Conservation (phyloP, 106 monocot species). For the Chionographis japonica region DNA sequence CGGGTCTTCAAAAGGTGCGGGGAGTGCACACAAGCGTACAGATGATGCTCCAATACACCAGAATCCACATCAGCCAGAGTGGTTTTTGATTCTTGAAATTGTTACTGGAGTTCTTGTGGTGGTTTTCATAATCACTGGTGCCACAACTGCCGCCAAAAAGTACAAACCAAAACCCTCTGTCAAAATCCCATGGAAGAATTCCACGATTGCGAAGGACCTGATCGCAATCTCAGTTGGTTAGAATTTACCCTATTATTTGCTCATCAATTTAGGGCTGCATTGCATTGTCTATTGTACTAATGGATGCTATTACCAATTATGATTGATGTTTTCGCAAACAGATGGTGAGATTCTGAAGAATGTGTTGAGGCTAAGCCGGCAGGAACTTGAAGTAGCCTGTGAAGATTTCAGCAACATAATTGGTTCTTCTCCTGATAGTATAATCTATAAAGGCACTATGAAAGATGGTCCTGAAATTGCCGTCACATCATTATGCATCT, state of each 20-base stretch:
- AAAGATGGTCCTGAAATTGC: constrained; percentile 86
- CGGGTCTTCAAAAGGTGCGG: constrained; percentile 15
- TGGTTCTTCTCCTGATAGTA: constrained; percentile 62
- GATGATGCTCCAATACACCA: constrained; percentile 17
- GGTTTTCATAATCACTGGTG: constrained; percentile 35
- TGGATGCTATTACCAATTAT: not conserved
- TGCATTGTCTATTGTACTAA: not conserved
- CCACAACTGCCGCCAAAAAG: constrained; percentile 28
- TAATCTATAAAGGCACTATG: constrained; percentile 87
- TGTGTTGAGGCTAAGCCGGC: constrained; percentile 52
- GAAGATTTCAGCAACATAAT: constrained; percentile 99
- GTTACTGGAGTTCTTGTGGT: constrained; percentile 44
- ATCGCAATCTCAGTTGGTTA: constrained; percentile 52
- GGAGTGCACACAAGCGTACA: constrained; percentile 13
- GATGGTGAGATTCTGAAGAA: constrained; percentile 71
- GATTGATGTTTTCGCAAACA: constrained; percentile 10
- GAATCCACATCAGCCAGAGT: constrained; percentile 32
- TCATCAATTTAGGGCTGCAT: not conserved
- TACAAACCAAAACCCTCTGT: constrained; percentile 28
- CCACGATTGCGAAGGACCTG: constrained; percentile 31
- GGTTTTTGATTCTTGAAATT: constrained; percentile 85
- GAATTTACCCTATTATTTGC: not conserved
- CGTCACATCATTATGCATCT: constrained; percentile 66
- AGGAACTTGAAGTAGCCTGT: constrained; percentile 92
- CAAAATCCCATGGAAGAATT: constrained; percentile 46